Conservation (phyloP, 768 basidiomycete genomes). For the Clavulina sp. region DNA sequence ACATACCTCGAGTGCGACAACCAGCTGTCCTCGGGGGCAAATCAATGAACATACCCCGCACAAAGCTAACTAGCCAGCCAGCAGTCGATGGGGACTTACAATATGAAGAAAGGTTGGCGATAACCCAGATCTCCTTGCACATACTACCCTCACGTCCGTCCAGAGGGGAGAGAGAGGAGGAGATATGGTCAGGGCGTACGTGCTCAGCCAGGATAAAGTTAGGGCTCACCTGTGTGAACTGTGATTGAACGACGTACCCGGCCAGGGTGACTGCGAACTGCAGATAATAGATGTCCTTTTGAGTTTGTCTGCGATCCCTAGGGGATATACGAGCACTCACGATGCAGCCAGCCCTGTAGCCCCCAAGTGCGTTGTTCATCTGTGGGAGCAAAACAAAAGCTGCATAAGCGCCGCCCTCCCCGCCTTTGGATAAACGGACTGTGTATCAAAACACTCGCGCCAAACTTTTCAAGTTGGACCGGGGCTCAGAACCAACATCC, state of each 20-base stretch:
- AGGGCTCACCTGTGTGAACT: conserved; percentile 48
- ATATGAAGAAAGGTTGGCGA: conserved; percentile 76
- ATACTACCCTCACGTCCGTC: conserved; percentile 29
- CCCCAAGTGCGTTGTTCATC: background rate
- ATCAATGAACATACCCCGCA: too few species aligned
- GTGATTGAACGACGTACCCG: conserved; percentile 61
- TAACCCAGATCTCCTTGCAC: conserved; percentile 62
- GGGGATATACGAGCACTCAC: background rate
- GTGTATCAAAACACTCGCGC: too few species aligned
- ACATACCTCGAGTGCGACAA: conserved; percentile 54
- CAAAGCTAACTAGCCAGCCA: too few species aligned
- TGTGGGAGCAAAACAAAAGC: background rate
- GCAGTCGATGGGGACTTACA: conserved; percentile 46
- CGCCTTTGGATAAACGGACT: too few species aligned
- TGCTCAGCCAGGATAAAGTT: background rate
- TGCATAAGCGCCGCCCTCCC: too few species aligned
- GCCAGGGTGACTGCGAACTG: conserved; percentile 9
- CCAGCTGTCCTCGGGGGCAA: conserved; percentile 34
- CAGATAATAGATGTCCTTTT: background rate
- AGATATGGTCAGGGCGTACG: background rate
- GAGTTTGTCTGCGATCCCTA: background rate
- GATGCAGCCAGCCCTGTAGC: background rate
- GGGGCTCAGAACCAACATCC: too few species aligned
- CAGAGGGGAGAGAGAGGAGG: background rate
- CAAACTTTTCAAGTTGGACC: too few species aligned